These are phyloP conservation scores for Yarrowia divulgata DNA, from an alignment of 805 yeast genomes.

Conservation along the genomic window DNA sequence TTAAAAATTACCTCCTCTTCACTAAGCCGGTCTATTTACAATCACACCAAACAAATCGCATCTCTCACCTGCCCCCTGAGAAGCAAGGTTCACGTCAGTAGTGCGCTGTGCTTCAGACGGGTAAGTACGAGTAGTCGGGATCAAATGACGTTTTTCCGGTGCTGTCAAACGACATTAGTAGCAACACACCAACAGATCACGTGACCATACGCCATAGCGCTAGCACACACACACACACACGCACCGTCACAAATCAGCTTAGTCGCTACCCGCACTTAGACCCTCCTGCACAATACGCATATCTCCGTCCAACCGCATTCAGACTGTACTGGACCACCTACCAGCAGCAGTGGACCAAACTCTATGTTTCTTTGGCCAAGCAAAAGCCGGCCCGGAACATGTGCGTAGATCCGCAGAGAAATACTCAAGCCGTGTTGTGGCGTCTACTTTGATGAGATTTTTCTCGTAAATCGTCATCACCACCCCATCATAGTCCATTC, in stretches of 20 bases:
- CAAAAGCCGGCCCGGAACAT: slow-evolving; percentile 16
- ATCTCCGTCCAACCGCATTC: background rate
- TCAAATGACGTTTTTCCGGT: no score
- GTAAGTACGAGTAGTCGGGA: no score
- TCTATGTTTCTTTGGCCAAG: background rate
- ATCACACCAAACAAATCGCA: background rate
- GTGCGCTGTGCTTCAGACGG: no score
- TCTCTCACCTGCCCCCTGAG: background rate
- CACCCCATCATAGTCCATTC: background rate
- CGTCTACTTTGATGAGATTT: no score
- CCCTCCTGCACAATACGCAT: background rate
- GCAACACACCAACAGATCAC: background rate
- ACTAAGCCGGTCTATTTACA: background rate
- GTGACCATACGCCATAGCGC: background rate
- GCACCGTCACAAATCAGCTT: no score
- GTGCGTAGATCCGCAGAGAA: background rate
- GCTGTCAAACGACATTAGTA: no score
- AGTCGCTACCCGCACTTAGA: no score
- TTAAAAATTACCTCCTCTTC: background rate
- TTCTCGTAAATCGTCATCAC: background rate
- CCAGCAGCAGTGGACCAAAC: slow-evolving; percentile 5
- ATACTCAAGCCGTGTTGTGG: no score
- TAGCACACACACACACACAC: no score
- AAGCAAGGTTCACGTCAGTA: background rate
- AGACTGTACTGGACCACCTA: background rate